These are phyloP conservation scores for Cydonia oblonga DNA, from an alignment of 331 rosid species.

Conservation along the genomic window DNA sequence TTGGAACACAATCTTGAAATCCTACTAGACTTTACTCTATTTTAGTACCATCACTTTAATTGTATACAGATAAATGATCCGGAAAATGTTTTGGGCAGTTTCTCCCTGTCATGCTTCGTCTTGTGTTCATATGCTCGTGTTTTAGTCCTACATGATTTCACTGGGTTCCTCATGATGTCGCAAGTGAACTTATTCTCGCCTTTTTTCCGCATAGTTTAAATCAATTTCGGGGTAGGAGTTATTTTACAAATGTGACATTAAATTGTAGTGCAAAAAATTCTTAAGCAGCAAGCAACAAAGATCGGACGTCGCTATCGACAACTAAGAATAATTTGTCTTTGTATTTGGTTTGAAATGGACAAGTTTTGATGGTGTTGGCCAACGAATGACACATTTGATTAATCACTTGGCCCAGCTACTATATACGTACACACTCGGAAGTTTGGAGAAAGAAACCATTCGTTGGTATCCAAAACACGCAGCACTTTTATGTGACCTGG, in stretches of 20 bases:
- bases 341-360: background rate
- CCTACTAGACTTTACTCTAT: background rate
- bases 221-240: background rate
- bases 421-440: too few relatives aligned
- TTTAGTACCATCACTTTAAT: background rate
- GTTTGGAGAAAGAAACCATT: too few relatives aligned
- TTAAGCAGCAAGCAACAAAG: background rate
- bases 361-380: background rate
- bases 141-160: background rate
- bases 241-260: background rate
- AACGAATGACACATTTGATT: background rate
- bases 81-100: background rate
- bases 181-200: background rate
- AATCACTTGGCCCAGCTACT: background rate
- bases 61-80: background rate
- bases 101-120: background rate
- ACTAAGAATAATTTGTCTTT: background rate
- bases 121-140: background rate
- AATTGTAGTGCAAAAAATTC: background rate
- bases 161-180: background rate
- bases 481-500: background rate
- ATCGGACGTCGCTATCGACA: background rate
- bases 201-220: too few relatives aligned
- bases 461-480: too few relatives aligned
- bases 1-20: background rate